A percentile compares a stretch with the other conserved stretches of the same genome.
Conservation (phyloP, 23 red algal genomes). For the Gracilaria domingensis region DNA sequence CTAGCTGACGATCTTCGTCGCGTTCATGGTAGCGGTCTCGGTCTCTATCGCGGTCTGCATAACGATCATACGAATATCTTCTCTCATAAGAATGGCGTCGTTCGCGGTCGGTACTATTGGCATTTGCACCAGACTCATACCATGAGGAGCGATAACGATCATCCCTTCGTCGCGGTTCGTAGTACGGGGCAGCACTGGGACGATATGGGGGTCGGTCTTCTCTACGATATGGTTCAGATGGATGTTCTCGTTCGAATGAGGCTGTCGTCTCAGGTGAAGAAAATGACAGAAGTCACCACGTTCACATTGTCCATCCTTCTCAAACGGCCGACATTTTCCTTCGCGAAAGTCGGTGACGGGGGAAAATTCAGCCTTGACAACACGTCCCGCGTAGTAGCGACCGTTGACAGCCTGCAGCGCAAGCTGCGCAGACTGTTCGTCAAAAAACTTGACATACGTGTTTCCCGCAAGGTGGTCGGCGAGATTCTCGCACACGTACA, state of each 20-base stretch:
- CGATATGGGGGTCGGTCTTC: background rate
- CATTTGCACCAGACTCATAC: background rate
- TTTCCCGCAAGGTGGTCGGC: constrained; percentile 85
- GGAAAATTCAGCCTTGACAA: constrained; percentile 72
- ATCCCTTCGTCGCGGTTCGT: background rate
- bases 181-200: background rate
- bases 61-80: constrained; percentile 5
- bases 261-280: constrained; percentile 56
- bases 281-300: constrained; percentile 93
- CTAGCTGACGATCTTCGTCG: background rate
- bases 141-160: constrained; percentile 3
- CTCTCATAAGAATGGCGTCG: constrained; percentile 4
- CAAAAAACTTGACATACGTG: constrained; percentile 84
- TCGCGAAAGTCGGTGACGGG: constrained; percentile 83
- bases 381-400: constrained; percentile 79
- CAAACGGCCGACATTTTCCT: constrained; percentile 83
- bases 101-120: background rate
- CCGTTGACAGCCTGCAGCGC: constrained; percentile 79
- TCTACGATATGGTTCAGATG: background rate
- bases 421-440: constrained; percentile 70
- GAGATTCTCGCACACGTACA: constrained; percentile 84
- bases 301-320: constrained; percentile 73
- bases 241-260: background rate
- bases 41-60: constrained; percentile 19
- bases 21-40: constrained; percentile 6